A percentile compares a stretch with the other conserved stretches of the same genome.
Conservation (phyloP, 2,329 filamentous ascomycete genomes). For the Microcyclosporella mali region DNA sequence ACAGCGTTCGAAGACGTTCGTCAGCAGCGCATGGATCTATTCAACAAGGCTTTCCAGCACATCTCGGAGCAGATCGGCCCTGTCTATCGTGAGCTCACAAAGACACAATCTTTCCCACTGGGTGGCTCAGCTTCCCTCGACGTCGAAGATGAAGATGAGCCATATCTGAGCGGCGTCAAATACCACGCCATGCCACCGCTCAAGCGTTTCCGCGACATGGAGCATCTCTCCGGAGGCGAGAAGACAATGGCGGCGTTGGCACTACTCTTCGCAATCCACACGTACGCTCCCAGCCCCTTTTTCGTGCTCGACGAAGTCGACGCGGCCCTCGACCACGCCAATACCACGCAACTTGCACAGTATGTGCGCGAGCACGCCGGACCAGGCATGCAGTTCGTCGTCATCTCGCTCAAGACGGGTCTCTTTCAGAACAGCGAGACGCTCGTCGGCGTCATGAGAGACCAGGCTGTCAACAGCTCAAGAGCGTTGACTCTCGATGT, state of each 20-base stretch:
- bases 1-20: constrained; percentile 81
- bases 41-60: constrained; percentile 91
- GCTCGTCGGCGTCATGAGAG: constrained; percentile 88
- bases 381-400: constrained; percentile 98
- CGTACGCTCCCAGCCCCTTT: constrained; percentile 90
- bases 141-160: constrained; percentile 92
- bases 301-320: constrained; percentile 98
- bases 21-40: constrained; percentile 76
- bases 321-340: constrained; percentile 94
- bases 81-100: constrained; percentile 92
- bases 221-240: constrained; percentile 92
- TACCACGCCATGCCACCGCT: constrained; percentile 98
- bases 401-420: constrained; percentile 92
- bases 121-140: constrained; percentile 84
- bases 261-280: constrained; percentile 94
- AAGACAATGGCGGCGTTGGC: constrained; percentile 98
- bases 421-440: constrained; percentile 96
- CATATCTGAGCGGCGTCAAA: constrained; percentile 91
- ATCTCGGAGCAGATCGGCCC: constrained; percentile 90
- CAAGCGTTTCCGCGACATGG: constrained; percentile 98
- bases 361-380: constrained; percentile 92
- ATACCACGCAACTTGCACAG: constrained; percentile 91
- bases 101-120: constrained; percentile 84
- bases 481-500: constrained; percentile 91
- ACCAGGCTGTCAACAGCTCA: constrained; percentile 88